Evolutionary conservation across 192 early-diverging fungal genomes (phyloP).

Genomic region (Coemansia umbellata): DNA sequence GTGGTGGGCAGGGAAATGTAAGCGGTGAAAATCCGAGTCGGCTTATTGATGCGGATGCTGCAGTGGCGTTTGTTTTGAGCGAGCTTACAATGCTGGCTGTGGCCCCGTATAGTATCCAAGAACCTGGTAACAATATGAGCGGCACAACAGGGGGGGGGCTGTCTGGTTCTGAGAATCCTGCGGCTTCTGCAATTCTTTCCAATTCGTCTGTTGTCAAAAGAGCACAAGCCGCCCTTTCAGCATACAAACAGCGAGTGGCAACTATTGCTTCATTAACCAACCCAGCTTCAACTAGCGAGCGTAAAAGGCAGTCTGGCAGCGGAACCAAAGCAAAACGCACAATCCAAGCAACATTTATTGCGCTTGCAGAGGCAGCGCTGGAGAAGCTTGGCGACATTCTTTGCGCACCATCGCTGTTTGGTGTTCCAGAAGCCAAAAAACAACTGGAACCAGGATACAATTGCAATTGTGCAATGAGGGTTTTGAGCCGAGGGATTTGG

Average conservation of each 20-base stretch:
- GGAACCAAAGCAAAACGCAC: constrained; percentile 4
- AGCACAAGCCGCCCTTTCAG: not conserved
- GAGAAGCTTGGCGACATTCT: constrained; percentile 10
- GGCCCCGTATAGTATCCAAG: constrained; percentile 16
- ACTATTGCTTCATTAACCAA: no score
- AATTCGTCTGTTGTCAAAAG: not conserved
- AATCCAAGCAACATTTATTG: constrained; percentile 12
- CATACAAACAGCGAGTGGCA: no score
- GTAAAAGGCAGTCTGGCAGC: not conserved
- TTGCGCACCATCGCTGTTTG: not conserved
- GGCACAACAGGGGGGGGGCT: not conserved
- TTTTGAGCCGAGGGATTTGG: constrained; percentile 28
- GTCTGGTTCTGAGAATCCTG: not conserved
- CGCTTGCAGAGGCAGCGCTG: constrained; percentile 23
- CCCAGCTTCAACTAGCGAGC: no score
- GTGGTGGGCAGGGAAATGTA: not conserved
- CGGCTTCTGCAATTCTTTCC: not conserved
- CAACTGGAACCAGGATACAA: not conserved
- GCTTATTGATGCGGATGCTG: not conserved
- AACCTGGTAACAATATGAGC: not conserved
- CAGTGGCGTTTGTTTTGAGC: constrained; percentile 8
- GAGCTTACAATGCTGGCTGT: constrained; percentile 34
- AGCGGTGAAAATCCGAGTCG: not conserved
- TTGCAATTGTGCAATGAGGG: not conserved
- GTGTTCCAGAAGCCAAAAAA: not conserved